A percentile compares a stretch with the other conserved stretches of the same genome.
Evolutionary conservation across 106 monocot species (phyloP).

Genomic region (Posidonia australis): DNA sequence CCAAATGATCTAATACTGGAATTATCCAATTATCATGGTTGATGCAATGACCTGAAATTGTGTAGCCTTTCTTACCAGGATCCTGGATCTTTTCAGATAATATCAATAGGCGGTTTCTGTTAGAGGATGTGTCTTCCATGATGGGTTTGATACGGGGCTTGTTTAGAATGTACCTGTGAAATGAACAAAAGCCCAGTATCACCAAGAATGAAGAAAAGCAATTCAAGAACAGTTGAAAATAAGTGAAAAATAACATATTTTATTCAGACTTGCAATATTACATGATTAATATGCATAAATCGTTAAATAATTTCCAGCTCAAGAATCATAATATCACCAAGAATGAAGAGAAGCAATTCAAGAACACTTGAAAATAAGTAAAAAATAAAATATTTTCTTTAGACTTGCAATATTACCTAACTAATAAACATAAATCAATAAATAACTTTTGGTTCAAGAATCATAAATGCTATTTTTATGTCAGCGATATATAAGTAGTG

Average conservation of each 20-base stretch:
- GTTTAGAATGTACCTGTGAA: slow-evolving; percentile 56
- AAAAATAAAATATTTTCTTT: neutral
- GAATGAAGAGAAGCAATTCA: neutral
- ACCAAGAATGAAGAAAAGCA: neutral
- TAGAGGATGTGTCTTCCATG: slow-evolving; percentile 47
- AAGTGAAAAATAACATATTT: neutral
- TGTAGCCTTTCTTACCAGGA: slow-evolving; percentile 44
- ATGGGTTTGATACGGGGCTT: slow-evolving; percentile 80
- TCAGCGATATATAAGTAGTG: neutral
- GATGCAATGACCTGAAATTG: neutral
- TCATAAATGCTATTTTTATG: neutral
- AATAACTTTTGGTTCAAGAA: neutral
- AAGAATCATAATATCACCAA: no score
- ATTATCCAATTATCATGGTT: neutral
- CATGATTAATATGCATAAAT: no score
- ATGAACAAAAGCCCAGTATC: neutral
- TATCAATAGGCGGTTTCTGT: slow-evolving; percentile 60
- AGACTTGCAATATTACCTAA: no score
- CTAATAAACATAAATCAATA: neutral
- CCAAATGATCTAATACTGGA: neutral
- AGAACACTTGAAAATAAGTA: neutral
- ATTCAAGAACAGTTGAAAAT: neutral
- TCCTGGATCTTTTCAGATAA: slow-evolving; percentile 67
- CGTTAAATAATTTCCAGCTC: no score
- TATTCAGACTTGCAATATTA: no score